Evolutionary conservation across 1,284 basidiomycete genomes (phyloP).

Genomic region (Naganishia albida): DNA sequence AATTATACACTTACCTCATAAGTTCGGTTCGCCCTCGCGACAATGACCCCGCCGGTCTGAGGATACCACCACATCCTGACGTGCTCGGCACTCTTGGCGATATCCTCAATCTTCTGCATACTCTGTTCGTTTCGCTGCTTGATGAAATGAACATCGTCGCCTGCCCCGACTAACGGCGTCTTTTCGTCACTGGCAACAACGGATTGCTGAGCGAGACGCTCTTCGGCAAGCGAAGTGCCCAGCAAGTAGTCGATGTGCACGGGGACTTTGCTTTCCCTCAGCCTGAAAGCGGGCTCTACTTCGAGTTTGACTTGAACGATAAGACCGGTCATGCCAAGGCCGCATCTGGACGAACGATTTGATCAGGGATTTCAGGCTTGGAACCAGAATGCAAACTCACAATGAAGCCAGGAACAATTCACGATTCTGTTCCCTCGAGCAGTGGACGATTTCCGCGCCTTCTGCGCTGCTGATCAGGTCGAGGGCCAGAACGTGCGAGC

Average conservation of each 20-base stretch:
- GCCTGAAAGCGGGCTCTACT: conserved; percentile 78
- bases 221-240: conserved; percentile 13
- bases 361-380: not conserved
- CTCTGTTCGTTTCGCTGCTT: conserved; percentile 32
- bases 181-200: conserved; percentile 12
- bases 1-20: conserved; percentile 62
- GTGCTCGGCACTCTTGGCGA: conserved; percentile 74
- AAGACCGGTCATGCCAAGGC: conserved; percentile 88
- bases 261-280: conserved; percentile 74
- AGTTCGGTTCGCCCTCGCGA: conserved; percentile 74
- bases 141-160: conserved; percentile 61
- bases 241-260: conserved; percentile 61
- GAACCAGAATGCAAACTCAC: conserved; percentile 47
- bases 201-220: conserved; percentile 1
- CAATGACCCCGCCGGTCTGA: conserved; percentile 70
- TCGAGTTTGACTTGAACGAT: conserved; percentile 76
- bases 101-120: conserved; percentile 42
- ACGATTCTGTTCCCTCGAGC: conserved; percentile 64
- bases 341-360: conserved; percentile 54
- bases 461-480: conserved; percentile 59
- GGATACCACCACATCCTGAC: conserved; percentile 97
- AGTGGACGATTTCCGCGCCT: conserved; percentile 67
- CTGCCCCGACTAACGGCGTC: conserved; percentile 31
- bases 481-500: conserved; percentile 75
- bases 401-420: conserved; percentile 90